Conservation (phyloP, 306 rosid genomes). For the Myrica gale region DNA sequence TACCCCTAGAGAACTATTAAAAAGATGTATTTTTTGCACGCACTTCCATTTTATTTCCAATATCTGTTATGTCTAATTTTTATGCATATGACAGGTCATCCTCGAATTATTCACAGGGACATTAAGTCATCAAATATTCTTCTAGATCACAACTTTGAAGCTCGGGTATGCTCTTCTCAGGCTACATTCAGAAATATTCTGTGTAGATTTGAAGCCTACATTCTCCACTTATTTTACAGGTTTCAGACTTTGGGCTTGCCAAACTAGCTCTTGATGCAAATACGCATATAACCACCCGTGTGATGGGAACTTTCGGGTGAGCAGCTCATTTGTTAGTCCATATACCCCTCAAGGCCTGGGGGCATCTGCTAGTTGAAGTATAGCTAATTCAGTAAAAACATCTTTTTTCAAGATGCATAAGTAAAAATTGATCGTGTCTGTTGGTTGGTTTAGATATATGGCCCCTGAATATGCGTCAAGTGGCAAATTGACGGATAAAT, state of each 20-base stretch:
- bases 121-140: conserved; percentile 96
- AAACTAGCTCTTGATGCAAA: conserved; percentile 73
- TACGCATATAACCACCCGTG: conserved; percentile 80
- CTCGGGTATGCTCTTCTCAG: conserved; percentile 52
- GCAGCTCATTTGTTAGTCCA: conserved; percentile 23
- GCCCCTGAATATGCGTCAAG: conserved; percentile 98
- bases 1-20: neutral
- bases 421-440: neutral
- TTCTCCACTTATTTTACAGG: conserved; percentile 41
- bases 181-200: neutral
- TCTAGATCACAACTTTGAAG: conserved; percentile 73
- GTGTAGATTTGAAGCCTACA: conserved; percentile 15
- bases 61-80: conserved; percentile 15
- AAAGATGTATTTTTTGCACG: neutral
- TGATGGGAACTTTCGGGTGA: conserved; percentile 95
- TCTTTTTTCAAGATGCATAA: neutral
- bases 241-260: conserved; percentile 95
- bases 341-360: neutral
- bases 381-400: neutral
- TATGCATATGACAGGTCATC: conserved; percentile 61
- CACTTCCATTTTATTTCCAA: neutral
- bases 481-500: conserved; percentile 85
- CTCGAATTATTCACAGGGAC: conserved; percentile 93
- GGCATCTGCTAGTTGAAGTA: neutral
- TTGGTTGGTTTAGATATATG: conserved; percentile 53